Evolutionary conservation across 2,329 filamentous ascomycete genomes (phyloP), one percentile per base, ranked within the genome.

Genomic region (Penicillium fuscoglaucum): DNA sequence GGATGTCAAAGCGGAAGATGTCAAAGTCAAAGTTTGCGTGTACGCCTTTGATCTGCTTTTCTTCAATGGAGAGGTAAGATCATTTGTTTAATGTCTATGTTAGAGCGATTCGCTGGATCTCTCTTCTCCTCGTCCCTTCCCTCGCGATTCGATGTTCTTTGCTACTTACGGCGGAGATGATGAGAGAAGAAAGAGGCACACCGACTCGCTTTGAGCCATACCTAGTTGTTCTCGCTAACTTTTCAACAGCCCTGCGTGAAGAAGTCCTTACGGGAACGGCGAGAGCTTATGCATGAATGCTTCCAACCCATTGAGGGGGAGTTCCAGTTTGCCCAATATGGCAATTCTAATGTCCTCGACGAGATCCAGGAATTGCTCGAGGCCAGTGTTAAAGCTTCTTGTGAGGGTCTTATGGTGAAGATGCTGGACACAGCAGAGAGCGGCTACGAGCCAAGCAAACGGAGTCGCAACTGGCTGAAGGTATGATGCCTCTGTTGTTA

Each of bases 391-490:
- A 96, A 96, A 75, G 91, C 93, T 2, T 96, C 91, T 0, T 99
- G 95, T 71, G 95, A 99, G 79, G 95, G 95, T 12, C 81, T 99
- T 53, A 99, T 99, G 95, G 95, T 99, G 15, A 99, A 99, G 81
- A 99, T 99, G 95, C 79, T 99, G 59, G 93, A 98, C 73, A 95
- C 93, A 0, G 81, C 85, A 7, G 93, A 97, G 76, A 96, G 91
- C 66, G 91, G 90, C 68, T 99, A 99, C 72, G 93, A 98, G 77
- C 95, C 95, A 21, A 96, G 91, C 70, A 96, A 96, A 74, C 89
- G 95, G 64, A 96, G 91, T 76, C 90, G 95, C 59, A 99, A 99
- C 72, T 99, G 95, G 95, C 89, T 99, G 64, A 99, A 99, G 83
- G 89, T 90, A 81, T 69, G 72, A 63, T 50, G 28, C 29, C 15